Evolutionary conservation across 768 basidiomycete genomes (phyloP), one percentile per base, ranked within the genome.

Genomic region (Boletus speciosus): DNA sequence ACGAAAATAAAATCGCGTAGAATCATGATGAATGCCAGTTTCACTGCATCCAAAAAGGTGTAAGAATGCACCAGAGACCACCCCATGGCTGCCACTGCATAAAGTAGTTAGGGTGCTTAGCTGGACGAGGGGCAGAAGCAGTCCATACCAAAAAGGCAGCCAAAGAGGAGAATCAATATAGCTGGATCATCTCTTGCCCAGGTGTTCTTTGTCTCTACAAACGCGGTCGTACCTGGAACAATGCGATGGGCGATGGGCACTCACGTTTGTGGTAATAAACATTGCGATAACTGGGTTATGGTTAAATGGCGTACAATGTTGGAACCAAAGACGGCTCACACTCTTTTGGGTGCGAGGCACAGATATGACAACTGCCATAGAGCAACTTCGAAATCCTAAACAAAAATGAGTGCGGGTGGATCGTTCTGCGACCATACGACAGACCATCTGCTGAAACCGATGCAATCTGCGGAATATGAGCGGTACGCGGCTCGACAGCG

Each of bases 101-200:
- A 29, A 19, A 34, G 41, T 6, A 6, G 23, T 49, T 39, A 48
- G 38, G 12, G 15, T 11, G 5, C 29, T 43, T 10, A 29, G 32
- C 36, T 9, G 23, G 21, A n/a, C 15, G 4, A 16, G 15, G 7
- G 16, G 37, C 14, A 10, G 6, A 19, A 31, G 31, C 2, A 8
- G 31, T 19, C 1, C 66, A 44, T 59, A 93, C 93, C 84, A 49
- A 77, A 78, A 21, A 95, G 80, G 68, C 86, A 93, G 41, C 81
- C 87, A 46, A 82, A 81, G 41, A 98, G 85, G 46, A 98, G 81
- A 29, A 98, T 79, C 27, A 98, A 79, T 59, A 97, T 93, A 27
- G 96, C 96, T 21, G 96, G 96, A 67, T 98, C 96, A 71, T 98
- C 96, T 69, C 96, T 78, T 19, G 95, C 93, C 95, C 95, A 98